Evolutionary conservation across 2,329 filamentous ascomycete genomes (phyloP), one percentile per base, ranked within the genome.

Genomic region (Pseudomassariella vexata): DNA sequence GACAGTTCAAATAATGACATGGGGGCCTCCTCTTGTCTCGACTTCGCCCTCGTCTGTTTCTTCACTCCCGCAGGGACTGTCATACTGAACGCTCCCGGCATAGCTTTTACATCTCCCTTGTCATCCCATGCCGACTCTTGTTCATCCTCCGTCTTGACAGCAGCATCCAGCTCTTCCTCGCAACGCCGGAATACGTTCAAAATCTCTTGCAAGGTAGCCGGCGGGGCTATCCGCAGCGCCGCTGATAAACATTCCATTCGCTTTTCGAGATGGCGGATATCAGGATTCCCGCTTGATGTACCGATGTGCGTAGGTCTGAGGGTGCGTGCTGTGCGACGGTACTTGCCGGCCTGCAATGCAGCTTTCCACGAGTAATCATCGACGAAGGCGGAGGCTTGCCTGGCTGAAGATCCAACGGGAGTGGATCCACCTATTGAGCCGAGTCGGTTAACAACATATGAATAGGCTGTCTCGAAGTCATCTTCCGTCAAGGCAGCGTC

Each of bases 401-500:
- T 37, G 40, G 35, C 28, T 15, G 28, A n/a, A 22, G 33, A 31
- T n/a, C 26, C 29, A 25, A 24, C 20, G 30, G 36, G 32, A 27
- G 37, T 24, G 32, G 28, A 35, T n/a, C 32, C 35, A 33, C 28
- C 39, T 18, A 57, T 48, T 7, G 58, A 52, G 6, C 68, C 66
- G 0, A 92, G 65, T 15, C 82, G 75, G 49, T 79, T 87, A 28
- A 86, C 73, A 2, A 89, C 80, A 49, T 85, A 90, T 0, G 84
- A 89, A 53, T 90, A 92, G 9, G 85, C 85, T 0, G 85, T 92
- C 52, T 94, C 86, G 39, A 92, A 92, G 51, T 79, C 86, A 41
- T 88, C 79, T 50, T 89, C 84, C 8, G 69, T 67, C 1, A 92
- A 66, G 9, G 85, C 83, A 10, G 82, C 79, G 50, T 87, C 79